These are phyloP conservation scores for Diplodia corticola DNA, from an alignment of 2,329 filamentous ascomycete species.

Conservation along the genomic window DNA sequence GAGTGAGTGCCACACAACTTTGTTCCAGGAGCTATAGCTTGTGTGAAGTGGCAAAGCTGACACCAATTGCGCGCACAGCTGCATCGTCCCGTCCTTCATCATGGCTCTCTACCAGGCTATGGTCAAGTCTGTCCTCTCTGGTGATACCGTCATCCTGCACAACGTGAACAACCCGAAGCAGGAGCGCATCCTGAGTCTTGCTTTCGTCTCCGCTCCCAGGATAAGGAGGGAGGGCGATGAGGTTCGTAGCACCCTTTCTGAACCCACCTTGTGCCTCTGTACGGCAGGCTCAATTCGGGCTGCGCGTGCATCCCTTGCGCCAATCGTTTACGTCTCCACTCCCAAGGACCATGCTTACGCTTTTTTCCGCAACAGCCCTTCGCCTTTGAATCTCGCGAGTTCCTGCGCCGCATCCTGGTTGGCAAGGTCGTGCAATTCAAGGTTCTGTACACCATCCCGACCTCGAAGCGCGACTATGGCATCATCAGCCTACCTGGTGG, in stretches of 20 bases:
- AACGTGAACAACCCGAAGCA: slow-evolving; percentile 77
- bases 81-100: slow-evolving; percentile 11
- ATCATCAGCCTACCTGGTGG: slow-evolving; percentile 65
- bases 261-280: background rate
- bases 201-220: slow-evolving; percentile 87
- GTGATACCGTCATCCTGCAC: slow-evolving; percentile 84
- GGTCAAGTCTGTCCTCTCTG: slow-evolving; percentile 92
- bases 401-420: slow-evolving; percentile 77
- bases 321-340: background rate
- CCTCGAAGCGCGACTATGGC: slow-evolving; percentile 81
- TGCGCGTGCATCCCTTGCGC: background rate
- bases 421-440: slow-evolving; percentile 86
- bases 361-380: slow-evolving; percentile 55
- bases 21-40: slow-evolving; percentile 17
- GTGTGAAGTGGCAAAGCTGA: slow-evolving; percentile 2
- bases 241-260: slow-evolving; percentile 42
- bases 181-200: slow-evolving; percentile 85
- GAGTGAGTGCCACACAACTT: slow-evolving; percentile 22
- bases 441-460: slow-evolving; percentile 83
- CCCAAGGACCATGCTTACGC: background rate
- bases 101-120: slow-evolving; percentile 35
- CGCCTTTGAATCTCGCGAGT: slow-evolving; percentile 93
- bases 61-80: slow-evolving; percentile 13
- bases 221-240: slow-evolving; percentile 88
- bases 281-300: background rate